Conservation (phyloP, 1,139 yeast genomes). For the Spathaspora jeffriesii region DNA sequence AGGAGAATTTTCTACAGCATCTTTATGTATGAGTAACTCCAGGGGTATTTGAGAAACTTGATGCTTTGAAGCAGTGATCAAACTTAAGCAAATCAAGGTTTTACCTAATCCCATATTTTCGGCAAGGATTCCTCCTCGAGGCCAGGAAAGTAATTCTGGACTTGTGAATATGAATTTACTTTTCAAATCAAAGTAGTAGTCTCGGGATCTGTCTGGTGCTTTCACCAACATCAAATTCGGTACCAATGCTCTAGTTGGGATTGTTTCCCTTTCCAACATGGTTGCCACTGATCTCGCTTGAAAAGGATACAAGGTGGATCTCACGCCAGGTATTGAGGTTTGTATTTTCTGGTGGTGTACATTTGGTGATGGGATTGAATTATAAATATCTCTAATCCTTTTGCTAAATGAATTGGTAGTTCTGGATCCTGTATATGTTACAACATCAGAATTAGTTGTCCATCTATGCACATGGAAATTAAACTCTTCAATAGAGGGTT, state of each 20-base stretch:
- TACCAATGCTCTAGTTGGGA: slow-evolving; percentile 28
- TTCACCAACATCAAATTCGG: slow-evolving; percentile 39
- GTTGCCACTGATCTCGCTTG: slow-evolving; percentile 58
- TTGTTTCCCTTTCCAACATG: slow-evolving; percentile 57
- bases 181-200: slow-evolving; percentile 36
- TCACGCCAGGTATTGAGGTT: slow-evolving; percentile 43
- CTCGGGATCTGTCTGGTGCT: slow-evolving; percentile 17
- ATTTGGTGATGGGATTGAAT: slow-evolving; percentile 39
- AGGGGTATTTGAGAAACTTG: slow-evolving; percentile 51
- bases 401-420: slow-evolving; percentile 15
- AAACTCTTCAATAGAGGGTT: slow-evolving; percentile 4
- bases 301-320: slow-evolving; percentile 52
- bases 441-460: slow-evolving; percentile 14
- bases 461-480: slow-evolving; percentile 22
- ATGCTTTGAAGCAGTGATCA: slow-evolving; percentile 55
- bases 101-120: slow-evolving; percentile 82
- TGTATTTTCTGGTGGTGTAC: slow-evolving; percentile 11
- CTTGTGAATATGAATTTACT: slow-evolving; percentile 22
- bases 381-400: slow-evolving; percentile 35
- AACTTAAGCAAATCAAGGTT: slow-evolving; percentile 64
- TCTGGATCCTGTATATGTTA: not conserved
- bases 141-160: slow-evolving; percentile 46
- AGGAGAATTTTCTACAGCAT: slow-evolving; percentile 3
- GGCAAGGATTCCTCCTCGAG: slow-evolving; percentile 70
- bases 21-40: slow-evolving; percentile 21